Evolutionary conservation across 306 rosid species (phyloP), one percentile per base, ranked within the genome.

Genomic region (Cucurbita maxima): DNA sequence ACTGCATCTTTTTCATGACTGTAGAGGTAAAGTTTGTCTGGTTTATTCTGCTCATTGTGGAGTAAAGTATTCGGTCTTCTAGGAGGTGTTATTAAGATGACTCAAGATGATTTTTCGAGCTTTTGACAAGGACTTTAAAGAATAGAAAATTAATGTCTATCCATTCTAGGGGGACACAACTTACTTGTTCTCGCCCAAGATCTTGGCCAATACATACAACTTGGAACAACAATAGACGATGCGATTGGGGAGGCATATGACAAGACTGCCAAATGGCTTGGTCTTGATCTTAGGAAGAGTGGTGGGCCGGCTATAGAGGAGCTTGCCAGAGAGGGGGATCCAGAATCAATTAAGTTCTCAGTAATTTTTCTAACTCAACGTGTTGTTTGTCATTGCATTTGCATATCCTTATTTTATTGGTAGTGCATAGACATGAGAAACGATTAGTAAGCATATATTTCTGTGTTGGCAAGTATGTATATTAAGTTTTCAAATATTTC

Each of bases 241-340:
- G 97, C 98, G 19, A 87, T 93, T 76, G 97, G 98, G 15, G 98
- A 93, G 87, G 98, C 98, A 37, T 93, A 90, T 78, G 97, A 90
- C 88, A 93, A 93, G 84, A 86, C 87, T 55, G 98, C 98, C 64
- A 93, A 90, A 79, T 93, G 98, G 98, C 97, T 93, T 25, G 96
- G 96, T 68, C 98, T 93, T 85, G 98, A 93, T 81, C 12, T 93
- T 84, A 86, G 98, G 81, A 88, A 88, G 82, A 93, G 98, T 82
- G 98, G 98, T 45, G 98, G 98, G 53, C 98, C 97, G 71, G 98
- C 98, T 71, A 75, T 93, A 74, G 98, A 93, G 83, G 86, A 85
- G 84, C 98, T 93, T 82, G 98, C 97, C 40, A 74, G 48, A 79
- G 95, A 88, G 84, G 98, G 98, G 62, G 83, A 87, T 76, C 86